Evolutionary conservation across 768 basidiomycete genomes (phyloP).

Genomic region (Imleria badia): DNA sequence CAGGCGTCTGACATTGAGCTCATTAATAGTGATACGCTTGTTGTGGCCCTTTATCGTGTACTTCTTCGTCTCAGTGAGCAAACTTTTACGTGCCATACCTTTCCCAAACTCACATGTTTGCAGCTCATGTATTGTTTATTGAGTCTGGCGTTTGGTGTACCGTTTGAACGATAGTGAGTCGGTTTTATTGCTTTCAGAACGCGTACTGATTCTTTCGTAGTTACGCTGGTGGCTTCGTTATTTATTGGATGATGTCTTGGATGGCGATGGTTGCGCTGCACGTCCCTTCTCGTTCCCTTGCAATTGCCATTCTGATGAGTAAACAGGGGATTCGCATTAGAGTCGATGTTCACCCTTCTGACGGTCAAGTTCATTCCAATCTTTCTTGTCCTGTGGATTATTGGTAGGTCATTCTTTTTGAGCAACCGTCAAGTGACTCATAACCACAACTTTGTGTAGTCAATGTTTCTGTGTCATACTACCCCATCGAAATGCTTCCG

Average conservation of each 20-base stretch:
- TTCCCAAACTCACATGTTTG: neutral
- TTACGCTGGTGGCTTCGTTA: slow-evolving; percentile 54
- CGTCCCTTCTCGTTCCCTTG: slow-evolving; percentile 16
- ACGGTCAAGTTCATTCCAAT: slow-evolving; percentile 52
- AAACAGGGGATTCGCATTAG: slow-evolving; percentile 58
- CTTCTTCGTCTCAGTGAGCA: slow-evolving; percentile 41
- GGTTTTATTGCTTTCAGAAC: neutral
- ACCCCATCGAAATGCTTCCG: slow-evolving; percentile 61
- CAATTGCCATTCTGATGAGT: neutral
- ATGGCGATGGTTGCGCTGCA: slow-evolving; percentile 55
- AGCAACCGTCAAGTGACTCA: neutral
- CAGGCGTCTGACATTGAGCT: slow-evolving; percentile 36
- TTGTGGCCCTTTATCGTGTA: slow-evolving; percentile 40
- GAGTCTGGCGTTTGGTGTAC: slow-evolving; percentile 58
- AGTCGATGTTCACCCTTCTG: slow-evolving; percentile 56
- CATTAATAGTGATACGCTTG: slow-evolving; percentile 42
- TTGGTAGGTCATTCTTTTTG: slow-evolving; percentile 36
- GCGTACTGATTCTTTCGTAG: slow-evolving; percentile 20
- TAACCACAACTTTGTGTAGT: slow-evolving; percentile 28
- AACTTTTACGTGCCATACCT: neutral
- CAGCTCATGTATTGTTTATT: slow-evolving; percentile 60
- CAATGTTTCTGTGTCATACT: slow-evolving; percentile 56
- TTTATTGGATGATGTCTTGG: slow-evolving; percentile 71
- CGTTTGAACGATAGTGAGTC: slow-evolving; percentile 48
- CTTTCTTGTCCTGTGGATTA: slow-evolving; percentile 67